Base-by-base conservation (phyloP, 2,329 filamentous ascomycete species). In the Botrytis porri region DNA sequence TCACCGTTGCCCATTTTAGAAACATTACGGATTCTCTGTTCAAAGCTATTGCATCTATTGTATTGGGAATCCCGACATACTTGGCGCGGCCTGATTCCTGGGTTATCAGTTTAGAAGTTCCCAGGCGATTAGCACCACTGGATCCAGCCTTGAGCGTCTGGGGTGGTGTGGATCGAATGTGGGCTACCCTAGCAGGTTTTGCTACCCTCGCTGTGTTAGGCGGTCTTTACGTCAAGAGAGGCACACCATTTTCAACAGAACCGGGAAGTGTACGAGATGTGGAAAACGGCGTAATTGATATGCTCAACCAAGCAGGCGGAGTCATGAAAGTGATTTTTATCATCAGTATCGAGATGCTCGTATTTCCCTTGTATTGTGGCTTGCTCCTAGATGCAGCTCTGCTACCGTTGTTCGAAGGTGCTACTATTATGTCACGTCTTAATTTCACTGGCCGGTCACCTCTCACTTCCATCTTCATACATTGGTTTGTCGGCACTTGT, bases 281-380 rank as follows among this genome's bases (percentile, higher is more conserved):
- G 86, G 95, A 98, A 81, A 92, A 91, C 37, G 88, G 90, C 12
- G 82, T 98, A 60, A 91, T 95, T 37, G 95, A 98, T 75, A 87
- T 91, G 1, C 86, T 99, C 35, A 91, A 94, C 75, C 97, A 99
- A 85, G 96, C 96, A 65, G 97, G 96, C 60, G 96, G 97, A 22
- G 95, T 99, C 16, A 90, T 98, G 86, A 99, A 99, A 82, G 96
- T 99, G 35, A 97, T 99, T 69, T 84, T 98, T 74, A 98, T 99
- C 79, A 99, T 99, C 77, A 96, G 95, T 76, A 99, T 99, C 78
- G 96, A 99, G 84, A 99, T 99, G 96, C 90, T 99, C 51, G 90
- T 95, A 10, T 99, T 99, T 80, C 96, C 96, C 0, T 86, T 99
- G 1, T 99, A 99, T 81, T 99, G 96, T 79, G 96, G 96, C 8